phyloP scores from a whole-genome alignment of 2,329 filamentous ascomycete species.

The Pyrenochaeta sp. region DNA sequence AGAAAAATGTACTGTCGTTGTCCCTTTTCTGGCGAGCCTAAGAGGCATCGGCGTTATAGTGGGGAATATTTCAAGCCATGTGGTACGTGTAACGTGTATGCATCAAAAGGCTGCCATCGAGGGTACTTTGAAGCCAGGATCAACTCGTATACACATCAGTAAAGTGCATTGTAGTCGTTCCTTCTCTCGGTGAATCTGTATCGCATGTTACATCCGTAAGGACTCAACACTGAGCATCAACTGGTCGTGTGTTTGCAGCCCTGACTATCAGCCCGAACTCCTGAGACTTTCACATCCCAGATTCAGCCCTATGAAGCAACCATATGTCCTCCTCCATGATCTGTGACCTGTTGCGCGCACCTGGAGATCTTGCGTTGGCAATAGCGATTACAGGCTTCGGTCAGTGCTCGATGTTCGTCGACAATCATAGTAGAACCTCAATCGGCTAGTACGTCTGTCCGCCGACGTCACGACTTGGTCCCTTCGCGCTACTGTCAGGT shows the following conservation, averaged over 20 bases:
- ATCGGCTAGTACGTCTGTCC: slow-evolving; percentile 25
- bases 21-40: too few relatives aligned
- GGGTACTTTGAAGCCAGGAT: not conserved
- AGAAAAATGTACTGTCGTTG: too few relatives aligned
- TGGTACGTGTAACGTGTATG: too few relatives aligned
- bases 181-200: too few relatives aligned
- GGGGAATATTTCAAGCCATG: too few relatives aligned
- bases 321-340: slow-evolving; percentile 10
- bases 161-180: not conserved
- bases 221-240: too few relatives aligned
- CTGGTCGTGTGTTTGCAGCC: not conserved
- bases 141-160: not conserved
- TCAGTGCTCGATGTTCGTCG: slow-evolving; percentile 22
- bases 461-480: slow-evolving; percentile 38
- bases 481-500: slow-evolving; percentile 3
- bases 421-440: slow-evolving; percentile 28
- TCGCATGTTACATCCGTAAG: too few relatives aligned
- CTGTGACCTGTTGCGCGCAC: slow-evolving; percentile 23
- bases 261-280: not conserved
- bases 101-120: too few relatives aligned
- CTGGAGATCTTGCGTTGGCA: slow-evolving; percentile 27
- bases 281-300: not conserved
- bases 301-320: slow-evolving; percentile 2
- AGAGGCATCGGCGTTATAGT: too few relatives aligned
- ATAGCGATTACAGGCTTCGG: slow-evolving; percentile 16